Base-by-base conservation (phyloP, 2,329 filamentous ascomycete species). In the Alternaria angustiovoidea region DNA sequence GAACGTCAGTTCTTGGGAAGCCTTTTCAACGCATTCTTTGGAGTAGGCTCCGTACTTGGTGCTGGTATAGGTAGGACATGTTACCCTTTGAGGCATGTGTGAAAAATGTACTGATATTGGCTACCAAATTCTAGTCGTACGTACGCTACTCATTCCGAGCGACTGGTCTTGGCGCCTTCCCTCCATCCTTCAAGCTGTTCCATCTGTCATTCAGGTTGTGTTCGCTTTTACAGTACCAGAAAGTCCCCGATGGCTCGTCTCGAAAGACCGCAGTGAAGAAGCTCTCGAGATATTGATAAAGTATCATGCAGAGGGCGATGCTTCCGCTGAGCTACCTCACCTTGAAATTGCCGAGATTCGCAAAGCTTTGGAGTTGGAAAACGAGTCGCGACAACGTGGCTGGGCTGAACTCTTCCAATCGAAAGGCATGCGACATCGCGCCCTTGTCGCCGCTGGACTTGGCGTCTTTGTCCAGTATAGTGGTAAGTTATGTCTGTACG, bases 11-110 rank as follows among this genome's bases (percentile, higher is more conserved):
- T 85, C 9, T 81, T 90, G 18, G 90, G 88, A 0, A 83, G 87
- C n/a, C 83, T 90, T 63, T 90, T 90, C 78, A 90, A 91, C 75
- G 89, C 87, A 62, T 80, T 90, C 58, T 91, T 87, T 84, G 89
- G 89, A 68, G 75, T 88, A 49, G 87, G 87, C 14, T 78, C 79
- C 7, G 74, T 83, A 12, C 61, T 88, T 26, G 87, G 88, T 8
- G 86, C 86, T 4, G 86, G 86, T 73, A 84, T 89, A 51, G 46
- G 46, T 49, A 36, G 36, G 46, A 3, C 22, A 18, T 7, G 4
- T 4, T 3, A 3, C 5, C 24, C 14, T 11, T 12, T 5, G 1
- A 38, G 30, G 22, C 20, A 20, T 8, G 5, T 22, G 34, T 38
- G 20, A 49, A 6, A n/a, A 12, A 24, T n/a, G 9, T n/a, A 4